A percentile compares a stretch with the other conserved stretches of the same genome.
phyloP scores from a whole-genome alignment of 306 rosid species.

The Ceratonia siliqua region DNA sequence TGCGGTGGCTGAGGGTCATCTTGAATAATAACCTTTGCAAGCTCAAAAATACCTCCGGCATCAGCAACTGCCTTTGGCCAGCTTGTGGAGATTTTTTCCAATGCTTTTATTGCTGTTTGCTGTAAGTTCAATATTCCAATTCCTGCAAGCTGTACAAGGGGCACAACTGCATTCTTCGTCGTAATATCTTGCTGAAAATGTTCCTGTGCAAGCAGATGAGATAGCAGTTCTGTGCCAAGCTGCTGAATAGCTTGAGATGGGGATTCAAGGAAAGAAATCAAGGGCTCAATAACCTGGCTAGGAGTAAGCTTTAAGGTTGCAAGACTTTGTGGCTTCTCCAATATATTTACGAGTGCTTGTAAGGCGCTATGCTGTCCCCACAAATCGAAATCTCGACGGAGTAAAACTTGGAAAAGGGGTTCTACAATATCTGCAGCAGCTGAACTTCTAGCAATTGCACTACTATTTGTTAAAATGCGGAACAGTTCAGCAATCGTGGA shows the following conservation, averaged over 20 bases:
- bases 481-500: slow-evolving; percentile 93
- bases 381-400: slow-evolving; percentile 76
- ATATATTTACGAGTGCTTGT: slow-evolving; percentile 95
- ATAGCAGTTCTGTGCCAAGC: slow-evolving; percentile 92
- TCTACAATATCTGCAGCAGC: slow-evolving; percentile 86
- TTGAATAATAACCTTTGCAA: slow-evolving; percentile 93
- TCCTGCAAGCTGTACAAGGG: slow-evolving; percentile 98
- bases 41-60: slow-evolving; percentile 95
- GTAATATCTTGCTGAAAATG: slow-evolving; percentile 98
- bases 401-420: slow-evolving; percentile 91
- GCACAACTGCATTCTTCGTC: slow-evolving; percentile 89
- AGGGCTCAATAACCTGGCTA: slow-evolving; percentile 91
- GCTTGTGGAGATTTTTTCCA: slow-evolving; percentile 82
- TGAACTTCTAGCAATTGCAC: slow-evolving; percentile 89
- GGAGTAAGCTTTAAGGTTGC: slow-evolving; percentile 88
- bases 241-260: slow-evolving; percentile 96
- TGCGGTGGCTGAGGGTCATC: slow-evolving; percentile 97
- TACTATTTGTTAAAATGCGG: slow-evolving; percentile 90
- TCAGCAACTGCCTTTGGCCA: slow-evolving; percentile 99
- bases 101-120: slow-evolving; percentile 88
- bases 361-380: slow-evolving; percentile 99
- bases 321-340: slow-evolving; percentile 98
- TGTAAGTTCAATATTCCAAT: slow-evolving; percentile 93
- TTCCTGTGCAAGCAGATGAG: slow-evolving; percentile 96
- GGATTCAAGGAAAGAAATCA: slow-evolving; percentile 89